Evolutionary conservation across 2,329 filamentous ascomycete species (phyloP).

Genomic region (Zymoseptoria crescenta): DNA sequence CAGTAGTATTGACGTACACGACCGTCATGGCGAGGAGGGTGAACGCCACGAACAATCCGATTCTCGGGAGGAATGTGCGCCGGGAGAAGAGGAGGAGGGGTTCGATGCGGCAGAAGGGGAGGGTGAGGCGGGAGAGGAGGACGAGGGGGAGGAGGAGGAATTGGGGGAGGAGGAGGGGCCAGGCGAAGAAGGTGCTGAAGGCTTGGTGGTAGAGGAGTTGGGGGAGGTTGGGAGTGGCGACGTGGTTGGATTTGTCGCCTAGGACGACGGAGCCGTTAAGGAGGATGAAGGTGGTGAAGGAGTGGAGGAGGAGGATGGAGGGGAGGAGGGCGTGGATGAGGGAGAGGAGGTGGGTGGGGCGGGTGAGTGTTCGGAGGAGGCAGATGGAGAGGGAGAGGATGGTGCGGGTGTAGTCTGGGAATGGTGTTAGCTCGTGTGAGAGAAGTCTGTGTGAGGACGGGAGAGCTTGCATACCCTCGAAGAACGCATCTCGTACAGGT

Average conservation of each 20-base stretch:
- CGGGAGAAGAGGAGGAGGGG: conserved; percentile 29
- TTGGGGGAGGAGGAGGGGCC: conserved; percentile 61
- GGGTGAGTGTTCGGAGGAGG: conserved; percentile 37
- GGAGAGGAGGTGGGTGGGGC: conserved; percentile 16
- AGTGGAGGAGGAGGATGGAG: conserved; percentile 53
- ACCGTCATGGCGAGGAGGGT: conserved; percentile 39
- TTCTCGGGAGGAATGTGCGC: conserved; percentile 30
- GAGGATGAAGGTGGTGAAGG: conserved; percentile 67
- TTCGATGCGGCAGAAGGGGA: conserved; percentile 21
- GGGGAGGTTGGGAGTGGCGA: conserved; percentile 77
- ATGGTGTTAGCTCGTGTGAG: conserved; percentile 2
- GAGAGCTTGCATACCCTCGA: conserved; percentile 43
- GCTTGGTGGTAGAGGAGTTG: conserved; percentile 97
- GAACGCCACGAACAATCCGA: conserved; percentile 31
- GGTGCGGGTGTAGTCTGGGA: conserved; percentile 27
- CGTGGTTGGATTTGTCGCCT: conserved; percentile 89
- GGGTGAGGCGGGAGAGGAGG: conserved; percentile 19
- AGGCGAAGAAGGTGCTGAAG: conserved; percentile 81
- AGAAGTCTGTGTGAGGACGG: not conserved
- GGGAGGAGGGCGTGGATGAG: conserved; percentile 30
- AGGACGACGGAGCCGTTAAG: conserved; percentile 92
- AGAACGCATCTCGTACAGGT: conserved; percentile 39
- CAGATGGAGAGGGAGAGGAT: conserved; percentile 57
- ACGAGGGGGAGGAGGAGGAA: conserved; percentile 32
- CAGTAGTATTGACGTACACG: conserved; percentile 78